Evolutionary conservation across 2,329 filamentous ascomycete species (phyloP).

Genomic region (Ceratocystis albifundus): DNA sequence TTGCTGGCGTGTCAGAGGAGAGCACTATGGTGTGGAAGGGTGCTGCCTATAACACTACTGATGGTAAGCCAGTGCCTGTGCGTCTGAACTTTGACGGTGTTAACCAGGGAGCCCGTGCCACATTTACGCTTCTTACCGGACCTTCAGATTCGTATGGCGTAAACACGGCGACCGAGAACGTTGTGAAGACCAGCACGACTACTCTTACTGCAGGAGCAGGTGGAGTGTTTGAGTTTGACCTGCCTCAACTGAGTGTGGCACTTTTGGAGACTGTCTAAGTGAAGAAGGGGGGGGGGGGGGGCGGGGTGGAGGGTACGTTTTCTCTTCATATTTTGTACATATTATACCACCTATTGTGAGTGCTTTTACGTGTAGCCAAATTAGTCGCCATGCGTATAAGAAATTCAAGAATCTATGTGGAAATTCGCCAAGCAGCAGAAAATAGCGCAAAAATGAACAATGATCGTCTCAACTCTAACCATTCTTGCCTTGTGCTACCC

Average conservation of each 20-base stretch:
- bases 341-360: background rate
- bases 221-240: conserved; percentile 40
- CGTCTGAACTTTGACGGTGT: conserved; percentile 37
- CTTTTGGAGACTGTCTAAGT: conserved; percentile 37
- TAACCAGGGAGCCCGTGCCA: conserved; percentile 31
- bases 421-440: background rate
- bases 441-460: background rate
- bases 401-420: background rate
- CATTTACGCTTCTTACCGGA: conserved; percentile 38
- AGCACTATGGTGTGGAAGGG: conserved; percentile 40
- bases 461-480: background rate
- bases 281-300: too few species aligned
- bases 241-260: conserved; percentile 46
- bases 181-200: conserved; percentile 36
- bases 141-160: conserved; percentile 34
- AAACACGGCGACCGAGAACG: conserved; percentile 38
- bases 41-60: conserved; percentile 43
- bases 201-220: conserved; percentile 34
- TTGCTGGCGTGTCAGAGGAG: conserved; percentile 37
- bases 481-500: background rate
- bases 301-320: background rate
- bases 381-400: background rate
- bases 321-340: background rate
- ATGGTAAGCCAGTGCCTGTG: conserved; percentile 36
- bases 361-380: background rate